Evolutionary conservation across 306 rosid genomes (phyloP), one percentile per base, ranked within the genome.

Genomic region (Trifolium subterraneum): DNA sequence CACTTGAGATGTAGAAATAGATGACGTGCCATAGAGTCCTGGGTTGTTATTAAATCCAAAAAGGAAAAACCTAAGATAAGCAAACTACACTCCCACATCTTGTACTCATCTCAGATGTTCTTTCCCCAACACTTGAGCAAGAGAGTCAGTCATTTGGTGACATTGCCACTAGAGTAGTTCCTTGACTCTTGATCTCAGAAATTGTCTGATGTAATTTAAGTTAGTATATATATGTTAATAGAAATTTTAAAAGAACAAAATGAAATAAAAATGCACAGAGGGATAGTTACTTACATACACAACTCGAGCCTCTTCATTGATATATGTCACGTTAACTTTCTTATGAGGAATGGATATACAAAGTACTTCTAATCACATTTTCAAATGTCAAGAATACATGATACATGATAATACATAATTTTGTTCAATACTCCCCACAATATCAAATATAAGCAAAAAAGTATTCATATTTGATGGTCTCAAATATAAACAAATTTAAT

Each of bases 11-110:
- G 66, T 60, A 31, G 66, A 60, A 29, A 15, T 60, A 29, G 42
- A 29, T 29, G 36, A 25, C n/a, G 39, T 60, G 10, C 39, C 65
- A 14, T 59, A 15, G 7, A 15, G 11, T 14, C 13, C 1, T 8
- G 22, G 64, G 60, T 54, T 54, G 60, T 54, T 54, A 54, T 54
- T 54, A 54, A 54, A 54, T 54, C 60, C 60, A 19, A 54, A 54
- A 54, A 54, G 60, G 60, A 54, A 3, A 54, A 10, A 3, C 13
- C 60, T 54, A 54, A 54, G 27, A 19, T 19, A 13, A 54, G 60
- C 7, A 54, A 54, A 20, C 12, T 52, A 11, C 59, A 19, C 27
- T 52, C 59, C 60, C 25, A 9, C 14, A 20, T 20, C 10, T 51
- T 51, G 59, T 19, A 51, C 10, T 51, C 27, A 51, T 51, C 27